These are phyloP conservation scores for Bocquillonia castaneifolia DNA, from an alignment of 441 rosid genomes.

Conservation along the genomic window DNA sequence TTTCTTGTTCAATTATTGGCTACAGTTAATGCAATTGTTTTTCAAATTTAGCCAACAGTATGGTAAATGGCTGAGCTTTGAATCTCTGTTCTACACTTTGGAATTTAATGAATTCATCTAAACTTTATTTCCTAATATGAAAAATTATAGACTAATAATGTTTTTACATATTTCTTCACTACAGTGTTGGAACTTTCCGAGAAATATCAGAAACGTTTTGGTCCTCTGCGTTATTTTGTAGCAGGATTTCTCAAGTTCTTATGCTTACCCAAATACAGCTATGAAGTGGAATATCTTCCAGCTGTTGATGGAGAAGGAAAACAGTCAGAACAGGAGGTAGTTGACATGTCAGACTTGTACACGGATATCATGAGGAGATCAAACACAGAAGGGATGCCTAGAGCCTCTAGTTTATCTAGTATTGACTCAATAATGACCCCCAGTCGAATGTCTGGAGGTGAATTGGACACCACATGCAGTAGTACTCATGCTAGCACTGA, in stretches of 20 bases:
- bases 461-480: slow-evolving; percentile 60
- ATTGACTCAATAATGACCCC: slow-evolving; percentile 94
- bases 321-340: slow-evolving; percentile 36
- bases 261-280: slow-evolving; percentile 92
- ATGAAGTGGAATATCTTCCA: slow-evolving; percentile 91
- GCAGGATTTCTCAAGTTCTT: slow-evolving; percentile 95
- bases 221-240: slow-evolving; percentile 93
- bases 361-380: slow-evolving; percentile 77
- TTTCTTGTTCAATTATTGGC: not conserved
- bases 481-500: slow-evolving; percentile 82
- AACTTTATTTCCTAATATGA: not conserved
- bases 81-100: slow-evolving; percentile 5
- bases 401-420: slow-evolving; percentile 95
- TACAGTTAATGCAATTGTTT: not conserved
- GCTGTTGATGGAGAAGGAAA: slow-evolving; percentile 64
- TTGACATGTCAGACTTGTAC: slow-evolving; percentile 75
- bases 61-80: not conserved
- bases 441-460: slow-evolving; percentile 68
- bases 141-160: slow-evolving; percentile 4
- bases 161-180: slow-evolving; percentile 24
- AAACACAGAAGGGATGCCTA: slow-evolving; percentile 71
- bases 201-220: slow-evolving; percentile 86
- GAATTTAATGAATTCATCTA: not conserved
- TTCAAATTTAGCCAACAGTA: not conserved
- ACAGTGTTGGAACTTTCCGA: slow-evolving; percentile 94